phyloP scores from a whole-genome alignment of 78 protist genomes.

The Cavenderia fasciculata region DNA sequence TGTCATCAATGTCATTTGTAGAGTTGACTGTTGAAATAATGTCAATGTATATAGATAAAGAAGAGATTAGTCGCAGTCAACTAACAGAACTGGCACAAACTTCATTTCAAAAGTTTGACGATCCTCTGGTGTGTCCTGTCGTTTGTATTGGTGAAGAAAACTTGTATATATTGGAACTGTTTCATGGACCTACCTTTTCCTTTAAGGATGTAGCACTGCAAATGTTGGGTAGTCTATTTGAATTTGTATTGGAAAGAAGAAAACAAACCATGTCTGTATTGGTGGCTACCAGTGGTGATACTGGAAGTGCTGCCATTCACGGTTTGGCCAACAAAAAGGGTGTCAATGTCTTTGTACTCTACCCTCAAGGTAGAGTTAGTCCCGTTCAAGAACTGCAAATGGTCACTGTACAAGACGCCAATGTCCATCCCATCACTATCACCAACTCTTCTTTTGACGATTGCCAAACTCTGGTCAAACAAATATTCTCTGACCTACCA shows the following conservation, averaged over 20 bases:
- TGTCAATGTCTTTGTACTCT: slow-evolving; percentile 14
- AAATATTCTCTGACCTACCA: not conserved
- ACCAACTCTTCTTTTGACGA: slow-evolving; percentile 6
- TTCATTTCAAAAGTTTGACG: not conserved
- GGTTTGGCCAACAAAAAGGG: not conserved
- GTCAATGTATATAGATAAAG: slow-evolving; percentile 1
- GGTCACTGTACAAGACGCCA: slow-evolving; percentile 7
- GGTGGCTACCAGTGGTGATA: slow-evolving; percentile 65
- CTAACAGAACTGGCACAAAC: not conserved
- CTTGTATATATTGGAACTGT: slow-evolving; percentile 12
- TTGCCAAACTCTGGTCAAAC: slow-evolving; percentile 27
- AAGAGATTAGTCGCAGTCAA: not conserved
- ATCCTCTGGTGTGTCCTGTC: not conserved
- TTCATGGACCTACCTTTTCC: slow-evolving; percentile 67
- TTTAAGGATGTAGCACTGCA: slow-evolving; percentile 62
- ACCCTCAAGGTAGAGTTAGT: slow-evolving; percentile 24
- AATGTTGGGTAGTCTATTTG: slow-evolving; percentile 37
- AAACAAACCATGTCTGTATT: slow-evolving; percentile 5
- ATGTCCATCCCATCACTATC: not conserved
- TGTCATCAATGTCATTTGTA: not conserved
- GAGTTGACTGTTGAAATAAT: not conserved
- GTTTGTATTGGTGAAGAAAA: not conserved
- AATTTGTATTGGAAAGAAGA: not conserved
- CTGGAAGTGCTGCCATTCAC: slow-evolving; percentile 66
- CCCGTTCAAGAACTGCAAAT: slow-evolving; percentile 50